phyloP scores from a whole-genome alignment of 2,329 filamentous ascomycete species.

The Fusarium marasasianum region DNA sequence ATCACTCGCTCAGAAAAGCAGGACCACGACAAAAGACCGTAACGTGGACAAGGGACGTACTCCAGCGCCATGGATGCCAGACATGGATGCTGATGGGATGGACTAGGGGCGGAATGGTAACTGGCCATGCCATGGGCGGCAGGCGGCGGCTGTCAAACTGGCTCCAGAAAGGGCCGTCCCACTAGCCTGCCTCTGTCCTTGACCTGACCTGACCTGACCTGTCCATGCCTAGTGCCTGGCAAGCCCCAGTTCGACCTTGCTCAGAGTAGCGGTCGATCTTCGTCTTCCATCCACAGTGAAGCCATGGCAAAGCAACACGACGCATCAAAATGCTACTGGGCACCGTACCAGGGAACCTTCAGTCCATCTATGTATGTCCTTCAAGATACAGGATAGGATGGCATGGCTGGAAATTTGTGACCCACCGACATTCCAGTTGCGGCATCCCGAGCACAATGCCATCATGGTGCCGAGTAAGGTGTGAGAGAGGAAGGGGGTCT shows the following conservation, averaged over 20 bases:
- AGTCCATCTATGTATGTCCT: constrained; percentile 18
- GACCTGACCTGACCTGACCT: background rate
- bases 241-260: constrained; percentile 33
- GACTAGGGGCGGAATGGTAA: constrained; percentile 39
- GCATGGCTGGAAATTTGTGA: constrained; percentile 21
- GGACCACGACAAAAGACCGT: constrained; percentile 2
- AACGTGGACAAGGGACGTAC: constrained; percentile 22
- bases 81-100: constrained; percentile 33
- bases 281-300: constrained; percentile 18
- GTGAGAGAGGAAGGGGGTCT: constrained; percentile 9
- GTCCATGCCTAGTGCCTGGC: constrained; percentile 26
- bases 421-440: constrained; percentile 45
- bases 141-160: constrained; percentile 43
- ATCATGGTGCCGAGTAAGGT: constrained; percentile 29
- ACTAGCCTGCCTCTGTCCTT: constrained; percentile 39
- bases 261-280: constrained; percentile 37
- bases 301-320: constrained; percentile 22
- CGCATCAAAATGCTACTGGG: constrained; percentile 12
- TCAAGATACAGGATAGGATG: constrained; percentile 25
- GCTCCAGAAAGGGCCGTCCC: constrained; percentile 44
- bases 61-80: constrained; percentile 19
- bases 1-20: constrained; percentile 21
- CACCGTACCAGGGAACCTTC: background rate
- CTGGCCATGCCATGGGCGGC: constrained; percentile 37
- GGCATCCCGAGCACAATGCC: constrained; percentile 40